Percentiles rank a stretch among this genome's conserved stretches.
Conservation (phyloP, 352 stramenopile genomes). For the Phytophthora constricta region DNA sequence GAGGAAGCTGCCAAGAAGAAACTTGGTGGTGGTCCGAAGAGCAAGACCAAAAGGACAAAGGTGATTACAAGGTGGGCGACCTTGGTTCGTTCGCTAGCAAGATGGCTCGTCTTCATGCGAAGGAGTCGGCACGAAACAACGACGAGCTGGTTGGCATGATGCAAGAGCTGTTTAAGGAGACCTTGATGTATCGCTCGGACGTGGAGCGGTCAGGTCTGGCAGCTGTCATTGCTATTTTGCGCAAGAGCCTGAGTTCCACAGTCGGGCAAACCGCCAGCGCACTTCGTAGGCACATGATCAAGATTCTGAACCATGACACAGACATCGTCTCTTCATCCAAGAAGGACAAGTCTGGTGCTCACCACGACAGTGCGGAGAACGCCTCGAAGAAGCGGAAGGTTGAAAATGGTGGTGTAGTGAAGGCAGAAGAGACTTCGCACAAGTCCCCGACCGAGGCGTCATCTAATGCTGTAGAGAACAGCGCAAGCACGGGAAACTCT, state of each 20-base stretch:
- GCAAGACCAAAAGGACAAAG: conserved; percentile 70
- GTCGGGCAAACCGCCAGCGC: conserved; percentile 75
- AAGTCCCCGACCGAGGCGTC: conserved; percentile 7
- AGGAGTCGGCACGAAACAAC: conserved; percentile 82
- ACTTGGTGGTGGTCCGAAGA: conserved; percentile 33
- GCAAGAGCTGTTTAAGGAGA: conserved; percentile 72
- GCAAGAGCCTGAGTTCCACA: conserved; percentile 75
- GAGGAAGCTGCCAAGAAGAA: conserved; percentile 76
- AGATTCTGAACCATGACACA: conserved; percentile 63
- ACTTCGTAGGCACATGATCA: conserved; percentile 82
- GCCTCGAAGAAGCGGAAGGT: conserved; percentile 57
- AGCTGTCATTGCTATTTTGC: conserved; percentile 66
- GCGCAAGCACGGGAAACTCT: conserved; percentile 15
- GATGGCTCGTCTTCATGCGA: conserved; percentile 61
- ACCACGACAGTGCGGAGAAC: conserved; percentile 23
- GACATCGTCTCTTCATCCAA: conserved; percentile 39
- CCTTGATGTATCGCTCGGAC: conserved; percentile 71
- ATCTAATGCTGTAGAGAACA: conserved; percentile 18
- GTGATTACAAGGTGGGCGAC: conserved; percentile 71
- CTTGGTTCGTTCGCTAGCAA: conserved; percentile 61
- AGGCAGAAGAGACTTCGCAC: conserved; percentile 22
- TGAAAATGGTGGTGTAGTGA: conserved; percentile 34
- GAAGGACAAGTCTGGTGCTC: conserved; percentile 38
- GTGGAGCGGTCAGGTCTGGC: conserved; percentile 73
- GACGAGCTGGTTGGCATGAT: conserved; percentile 81